phyloP scores from a whole-genome alignment of 2,329 filamentous ascomycete genomes.

The Claviceps paspali region DNA sequence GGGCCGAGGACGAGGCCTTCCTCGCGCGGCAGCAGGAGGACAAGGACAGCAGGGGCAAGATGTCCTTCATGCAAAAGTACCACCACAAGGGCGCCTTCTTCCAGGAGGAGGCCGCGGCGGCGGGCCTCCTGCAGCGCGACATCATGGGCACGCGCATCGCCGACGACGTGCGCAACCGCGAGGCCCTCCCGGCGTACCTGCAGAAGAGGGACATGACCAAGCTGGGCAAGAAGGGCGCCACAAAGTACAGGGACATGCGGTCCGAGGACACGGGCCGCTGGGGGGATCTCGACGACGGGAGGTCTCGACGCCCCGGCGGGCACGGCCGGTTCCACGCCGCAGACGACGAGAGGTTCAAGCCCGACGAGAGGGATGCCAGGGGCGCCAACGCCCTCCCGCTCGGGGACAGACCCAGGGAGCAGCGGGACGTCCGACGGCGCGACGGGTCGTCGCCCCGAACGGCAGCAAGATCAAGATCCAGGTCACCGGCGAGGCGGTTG shows the following conservation, averaged over 20 bases:
- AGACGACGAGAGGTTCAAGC: constrained; percentile 39
- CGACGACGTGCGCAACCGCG: constrained; percentile 71
- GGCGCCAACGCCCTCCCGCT: constrained; percentile 60
- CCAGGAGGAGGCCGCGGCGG: constrained; percentile 61
- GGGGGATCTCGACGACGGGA: constrained; percentile 47
- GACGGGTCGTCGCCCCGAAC: too few species aligned
- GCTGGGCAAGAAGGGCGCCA: constrained; percentile 79
- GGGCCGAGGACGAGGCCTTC: constrained; percentile 67
- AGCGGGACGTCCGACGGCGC: too few species aligned
- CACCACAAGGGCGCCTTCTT: constrained; percentile 96
- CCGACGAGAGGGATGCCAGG: constrained; percentile 29
- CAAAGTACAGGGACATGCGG: constrained; percentile 77
- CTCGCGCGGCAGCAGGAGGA: constrained; percentile 68
- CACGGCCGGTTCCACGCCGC: constrained; percentile 55
- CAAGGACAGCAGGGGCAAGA: constrained; percentile 61
- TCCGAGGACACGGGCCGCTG: constrained; percentile 83
- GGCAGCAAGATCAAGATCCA: not conserved
- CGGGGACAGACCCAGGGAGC: constrained; percentile 27
- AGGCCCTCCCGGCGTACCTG: constrained; percentile 77
- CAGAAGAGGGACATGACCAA: constrained; percentile 90
- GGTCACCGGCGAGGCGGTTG: constrained; percentile 9
- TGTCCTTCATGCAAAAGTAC: constrained; percentile 88
- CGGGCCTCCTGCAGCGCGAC: constrained; percentile 65
- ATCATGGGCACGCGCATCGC: constrained; percentile 72
- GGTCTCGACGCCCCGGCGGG: constrained; percentile 19